phyloP scores from a whole-genome alignment of 2,329 filamentous ascomycete species.

The Cladophialophora psammophila region DNA sequence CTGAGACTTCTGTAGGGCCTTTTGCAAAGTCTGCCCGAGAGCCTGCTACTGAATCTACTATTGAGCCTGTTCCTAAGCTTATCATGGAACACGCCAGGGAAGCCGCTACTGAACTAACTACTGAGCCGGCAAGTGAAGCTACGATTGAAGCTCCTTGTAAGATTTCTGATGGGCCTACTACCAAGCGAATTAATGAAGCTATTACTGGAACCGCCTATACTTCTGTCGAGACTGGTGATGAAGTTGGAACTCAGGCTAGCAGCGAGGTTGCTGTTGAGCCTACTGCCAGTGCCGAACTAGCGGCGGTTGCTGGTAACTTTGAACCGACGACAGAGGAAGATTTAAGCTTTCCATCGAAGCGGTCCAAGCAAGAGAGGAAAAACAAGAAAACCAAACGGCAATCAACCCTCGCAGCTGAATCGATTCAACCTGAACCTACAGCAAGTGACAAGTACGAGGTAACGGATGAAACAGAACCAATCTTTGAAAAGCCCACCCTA shows the following conservation, averaged over 20 bases:
- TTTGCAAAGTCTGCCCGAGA: slow-evolving; percentile 8
- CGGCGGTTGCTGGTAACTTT: not conserved
- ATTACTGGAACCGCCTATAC: not conserved
- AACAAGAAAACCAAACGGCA: slow-evolving; percentile 27
- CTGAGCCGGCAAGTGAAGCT: not conserved
- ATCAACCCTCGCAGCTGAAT: slow-evolving; percentile 6
- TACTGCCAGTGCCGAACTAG: slow-evolving; percentile 1
- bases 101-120: not conserved
- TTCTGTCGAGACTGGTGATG: not conserved
- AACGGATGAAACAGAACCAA: not conserved
- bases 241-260: not conserved
- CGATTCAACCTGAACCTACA: not conserved
- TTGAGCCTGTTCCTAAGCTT: not conserved
- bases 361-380: slow-evolving; percentile 40
- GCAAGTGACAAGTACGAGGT: not conserved
- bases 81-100: no score
- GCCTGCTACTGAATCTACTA: slow-evolving; percentile 13
- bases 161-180: not conserved
- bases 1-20: not conserved
- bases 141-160: not conserved
- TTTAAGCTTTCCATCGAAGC: slow-evolving; percentile 27
- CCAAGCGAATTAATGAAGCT: not conserved
- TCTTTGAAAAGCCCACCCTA: not conserved
- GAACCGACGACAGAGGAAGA: slow-evolving; percentile 20
- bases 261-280: slow-evolving; percentile 7